These are phyloP conservation scores for Huntiella decipiens DNA, from an alignment of 2,329 filamentous ascomycete species.

Conservation along the genomic window DNA sequence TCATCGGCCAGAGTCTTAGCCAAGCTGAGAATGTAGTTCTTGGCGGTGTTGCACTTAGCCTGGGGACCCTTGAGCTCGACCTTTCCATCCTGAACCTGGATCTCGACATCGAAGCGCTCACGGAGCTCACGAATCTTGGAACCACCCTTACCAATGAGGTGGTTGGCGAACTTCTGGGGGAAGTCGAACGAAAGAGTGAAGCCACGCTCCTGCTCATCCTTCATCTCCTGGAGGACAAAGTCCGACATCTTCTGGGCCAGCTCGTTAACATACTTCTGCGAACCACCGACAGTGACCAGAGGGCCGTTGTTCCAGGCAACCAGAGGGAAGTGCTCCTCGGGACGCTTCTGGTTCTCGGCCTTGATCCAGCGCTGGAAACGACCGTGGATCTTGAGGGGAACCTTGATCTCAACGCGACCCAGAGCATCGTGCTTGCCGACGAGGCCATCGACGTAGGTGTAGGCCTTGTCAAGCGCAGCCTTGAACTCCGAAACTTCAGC, in stretches of 20 bases:
- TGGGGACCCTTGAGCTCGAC: conserved; percentile 92
- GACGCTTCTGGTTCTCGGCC: conserved; percentile 37
- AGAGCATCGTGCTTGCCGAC: conserved; percentile 41
- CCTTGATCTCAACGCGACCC: conserved; percentile 31
- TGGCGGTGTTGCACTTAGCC: conserved; percentile 78
- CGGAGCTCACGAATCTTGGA: conserved; percentile 47
- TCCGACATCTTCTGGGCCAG: conserved; percentile 53
- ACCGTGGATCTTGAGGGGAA: conserved; percentile 37
- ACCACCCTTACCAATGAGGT: conserved; percentile 52
- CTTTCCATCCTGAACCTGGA: conserved; percentile 85
- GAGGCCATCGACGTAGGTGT: conserved; percentile 36
- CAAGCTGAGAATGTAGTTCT: conserved; percentile 59
- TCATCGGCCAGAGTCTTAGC: conserved; percentile 80
- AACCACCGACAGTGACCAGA: conserved; percentile 57
- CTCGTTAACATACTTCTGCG: conserved; percentile 49
- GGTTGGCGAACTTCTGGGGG: conserved; percentile 84
- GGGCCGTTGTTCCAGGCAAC: conserved; percentile 40
- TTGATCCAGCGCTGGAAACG: conserved; percentile 45
- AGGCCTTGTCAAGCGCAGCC: conserved; percentile 34
- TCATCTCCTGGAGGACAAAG: conserved; percentile 74
- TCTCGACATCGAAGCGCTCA: conserved; percentile 49
- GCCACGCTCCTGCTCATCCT: conserved; percentile 84
- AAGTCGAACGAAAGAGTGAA: conserved; percentile 80
- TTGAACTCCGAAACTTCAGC: conserved; percentile 39
- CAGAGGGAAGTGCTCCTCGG: conserved; percentile 39